Base-by-base conservation (phyloP, 176 grass and related monocot species). In the Microstegium vimineum region DNA sequence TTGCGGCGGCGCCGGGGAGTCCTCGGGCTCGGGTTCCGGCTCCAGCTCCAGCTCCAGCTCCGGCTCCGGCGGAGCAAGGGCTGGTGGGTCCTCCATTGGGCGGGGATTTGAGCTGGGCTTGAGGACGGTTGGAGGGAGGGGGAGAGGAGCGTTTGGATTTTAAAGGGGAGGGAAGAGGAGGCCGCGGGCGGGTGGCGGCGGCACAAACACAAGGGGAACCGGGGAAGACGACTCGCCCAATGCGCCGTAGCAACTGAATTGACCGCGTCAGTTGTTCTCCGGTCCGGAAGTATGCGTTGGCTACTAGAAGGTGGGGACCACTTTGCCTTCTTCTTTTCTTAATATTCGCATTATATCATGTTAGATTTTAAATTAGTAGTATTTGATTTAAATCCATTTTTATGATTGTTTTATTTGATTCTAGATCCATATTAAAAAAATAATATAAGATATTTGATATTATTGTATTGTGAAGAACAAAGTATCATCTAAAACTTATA, bases 111-210 rank as follows among this genome's bases (percentile, higher is more conserved):
- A 6, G 18, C 13, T 6, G 34, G 69, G 38, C 4, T 27, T 5
- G 71, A 36, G 20, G 41, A 20, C 49, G 82, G 45, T 67, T 33
- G 38, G 33, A 54, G 45, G 43, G 37, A 35, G 70, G 61, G 42
- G 45, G 47, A n/a, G n/a, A 42, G 11, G 38, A 30, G 81, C 49
- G 28, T 27, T 74, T 81, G 71, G 72, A 69, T 82, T 87, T 87
- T 76, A 76, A 82, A 87, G 74, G 36, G 34, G 34, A 34, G 45
- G 43, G 66, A 34, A 17, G 34, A 30, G 38, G 64, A 31, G 15
- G 45, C 26, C 26, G 62, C 41, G 15, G 54, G 43, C 12, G 4
- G 54, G 13, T 12, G 66, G 34, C n/a, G 60, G 62, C 20, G 71
- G 33, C 26, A 10, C n/a, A n/a, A n/a, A 17, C 0, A 4, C 32